Conservation (phyloP, 768 basidiomycete genomes). For the Tylopilus cervinicoccineus region DNA sequence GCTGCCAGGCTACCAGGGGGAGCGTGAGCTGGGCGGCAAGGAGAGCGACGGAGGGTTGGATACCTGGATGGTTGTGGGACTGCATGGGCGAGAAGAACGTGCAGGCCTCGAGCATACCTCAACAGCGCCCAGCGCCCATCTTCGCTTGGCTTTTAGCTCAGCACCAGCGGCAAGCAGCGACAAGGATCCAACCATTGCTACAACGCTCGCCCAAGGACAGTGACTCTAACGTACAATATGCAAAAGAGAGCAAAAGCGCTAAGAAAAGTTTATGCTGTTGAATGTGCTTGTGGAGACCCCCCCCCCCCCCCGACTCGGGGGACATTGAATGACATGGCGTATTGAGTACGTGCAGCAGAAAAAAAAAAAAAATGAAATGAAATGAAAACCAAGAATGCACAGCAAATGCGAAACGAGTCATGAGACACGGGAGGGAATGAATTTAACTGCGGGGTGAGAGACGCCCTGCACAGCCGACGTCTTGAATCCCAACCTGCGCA, state of each 20-base stretch:
- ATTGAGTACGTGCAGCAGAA: conserved; percentile 35
- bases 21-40: conserved; percentile 2
- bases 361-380: conserved; percentile 7
- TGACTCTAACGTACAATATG: conserved; percentile 46
- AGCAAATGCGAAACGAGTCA: conserved; percentile 22
- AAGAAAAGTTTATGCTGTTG: conserved; percentile 24
- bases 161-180: neutral
- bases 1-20: conserved; percentile 16
- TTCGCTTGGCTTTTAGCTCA: conserved; percentile 14
- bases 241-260: conserved; percentile 26
- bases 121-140: conserved; percentile 25
- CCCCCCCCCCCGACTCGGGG: conserved; percentile 16
- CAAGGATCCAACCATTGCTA: conserved; percentile 8
- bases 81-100: conserved; percentile 20
- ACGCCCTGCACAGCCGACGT: conserved; percentile 67
- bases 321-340: conserved; percentile 29
- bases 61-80: conserved; percentile 32
- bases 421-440: conserved; percentile 38
- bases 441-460: conserved; percentile 45
- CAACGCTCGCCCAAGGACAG: conserved; percentile 18
- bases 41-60: neutral
- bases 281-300: conserved; percentile 27
- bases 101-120: neutral
- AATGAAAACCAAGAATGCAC: conserved; percentile 25
- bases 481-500: conserved; percentile 90